Percentiles rank a stretch among this genome's conserved stretches.
Evolutionary conservation across 2,329 filamentous ascomycete genomes (phyloP).

Genomic region (Fusarium sp.): DNA sequence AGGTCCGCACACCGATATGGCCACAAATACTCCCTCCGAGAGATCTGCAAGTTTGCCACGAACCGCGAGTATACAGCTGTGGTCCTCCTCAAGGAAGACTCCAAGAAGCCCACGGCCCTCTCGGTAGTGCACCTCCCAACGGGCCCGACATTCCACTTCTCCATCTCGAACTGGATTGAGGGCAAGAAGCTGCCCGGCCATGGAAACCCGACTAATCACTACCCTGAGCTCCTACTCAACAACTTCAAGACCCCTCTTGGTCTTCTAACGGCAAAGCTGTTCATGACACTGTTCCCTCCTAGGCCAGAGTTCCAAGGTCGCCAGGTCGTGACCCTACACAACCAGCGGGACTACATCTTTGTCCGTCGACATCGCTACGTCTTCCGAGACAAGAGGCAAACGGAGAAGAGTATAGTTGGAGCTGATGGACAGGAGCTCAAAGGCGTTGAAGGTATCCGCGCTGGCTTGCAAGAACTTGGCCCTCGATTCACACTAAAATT

Average conservation of each 20-base stretch:
- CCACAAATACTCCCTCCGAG: conserved; percentile 92
- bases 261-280: conserved; percentile 87
- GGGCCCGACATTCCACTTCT: conserved; percentile 95
- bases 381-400: conserved; percentile 89
- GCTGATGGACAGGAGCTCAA: conserved; percentile 87
- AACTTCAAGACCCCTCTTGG: conserved; percentile 95
- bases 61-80: conserved; percentile 89
- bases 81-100: conserved; percentile 89
- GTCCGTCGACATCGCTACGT: conserved; percentile 91
- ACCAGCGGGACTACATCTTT: conserved; percentile 97
- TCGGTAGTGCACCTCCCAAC: conserved; percentile 87
- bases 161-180: conserved; percentile 90
- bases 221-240: conserved; percentile 91
- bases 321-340: conserved; percentile 93
- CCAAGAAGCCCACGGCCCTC: conserved; percentile 86
- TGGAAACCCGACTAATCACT: conserved; percentile 89
- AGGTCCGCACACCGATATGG: conserved; percentile 87
- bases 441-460: conserved; percentile 87
- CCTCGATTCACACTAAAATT: conserved; percentile 85
- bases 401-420: conserved; percentile 88
- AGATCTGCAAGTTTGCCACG: conserved; percentile 88
- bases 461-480: conserved; percentile 91
- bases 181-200: conserved; percentile 91
- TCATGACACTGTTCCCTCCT: conserved; percentile 75
- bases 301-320: conserved; percentile 87